Base-by-base conservation (phyloP, 2,329 filamentous ascomycete genomes). In the Onygena corvina region DNA sequence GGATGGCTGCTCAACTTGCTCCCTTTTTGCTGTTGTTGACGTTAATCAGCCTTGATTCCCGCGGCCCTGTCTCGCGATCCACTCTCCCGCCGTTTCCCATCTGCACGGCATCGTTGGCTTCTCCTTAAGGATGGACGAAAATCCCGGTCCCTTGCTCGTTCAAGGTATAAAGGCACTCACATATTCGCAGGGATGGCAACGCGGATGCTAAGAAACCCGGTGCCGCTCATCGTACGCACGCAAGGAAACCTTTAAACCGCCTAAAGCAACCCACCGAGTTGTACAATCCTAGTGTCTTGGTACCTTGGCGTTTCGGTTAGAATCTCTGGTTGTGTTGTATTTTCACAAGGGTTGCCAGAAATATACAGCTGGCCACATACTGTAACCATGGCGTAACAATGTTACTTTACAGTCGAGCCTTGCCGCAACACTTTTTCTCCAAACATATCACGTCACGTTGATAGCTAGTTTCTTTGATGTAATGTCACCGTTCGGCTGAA, bases 241-340 rank as follows among this genome's bases (percentile, higher is more conserved):
- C 38, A 42, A 38, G 34, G 20, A 38, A 42, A 23, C 20, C 25
- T 27, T 23, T 12, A 42, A 25, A 25, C 38, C 16, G 7, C 14
- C 14, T 38, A 42, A 42, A 42, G 5, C n/a, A 21, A 42, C 18
- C n/a, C n/a, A n/a, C n/a, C n/a, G 27, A 42, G 38, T 42, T n/a
- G 38, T 23, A 23, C 21, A 42, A 27, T 25, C 21, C 21, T 42
- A 27, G 21, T 14, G 21, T 27, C 38, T 42, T 42, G 38, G 38
- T 42, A 29, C 27, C 38, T 42, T 42, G 38, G 38, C 38, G 6
- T 42, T 42, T 42, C 38, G 38, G 38, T 42, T 42, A 42, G 25
- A 25, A 42, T 42, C 20, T 42, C 38, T 23, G 27, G 38, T 42
- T 42, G 38, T 42, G 38, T 14, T 42, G 20, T 42, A 31, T 14